phyloP scores from a whole-genome alignment of 2,329 filamentous ascomycete genomes.

The Clarireedia monteithiana region DNA sequence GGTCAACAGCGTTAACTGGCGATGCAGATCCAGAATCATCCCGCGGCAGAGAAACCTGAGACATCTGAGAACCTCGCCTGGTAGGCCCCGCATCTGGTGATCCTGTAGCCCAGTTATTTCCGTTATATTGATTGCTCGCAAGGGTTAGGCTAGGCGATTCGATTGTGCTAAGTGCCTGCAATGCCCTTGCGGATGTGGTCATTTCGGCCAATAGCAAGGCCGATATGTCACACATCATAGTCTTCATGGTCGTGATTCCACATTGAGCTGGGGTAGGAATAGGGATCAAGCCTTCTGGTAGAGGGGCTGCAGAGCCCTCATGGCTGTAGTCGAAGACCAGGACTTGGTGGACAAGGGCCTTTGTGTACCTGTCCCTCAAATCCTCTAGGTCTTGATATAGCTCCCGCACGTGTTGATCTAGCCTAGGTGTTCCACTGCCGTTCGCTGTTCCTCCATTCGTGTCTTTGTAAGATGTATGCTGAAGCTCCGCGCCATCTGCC shows the following conservation, averaged over 20 bases:
- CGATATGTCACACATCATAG: conserved; percentile 71
- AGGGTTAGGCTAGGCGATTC: conserved; percentile 62
- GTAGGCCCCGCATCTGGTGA: conserved; percentile 33
- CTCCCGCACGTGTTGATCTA: conserved; percentile 49
- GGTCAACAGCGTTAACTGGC: conserved; percentile 46
- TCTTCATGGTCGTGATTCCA: conserved; percentile 73
- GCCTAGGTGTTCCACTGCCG: conserved; percentile 37
- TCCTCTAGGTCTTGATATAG: conserved; percentile 62
- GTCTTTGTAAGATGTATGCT: conserved; percentile 45
- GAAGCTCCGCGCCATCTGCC: conserved; percentile 69
- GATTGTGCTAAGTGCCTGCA: conserved; percentile 66
- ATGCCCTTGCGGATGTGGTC: conserved; percentile 63
- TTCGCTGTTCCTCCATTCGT: conserved; percentile 47
- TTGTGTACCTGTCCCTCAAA: conserved; percentile 64
- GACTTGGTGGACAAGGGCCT: conserved; percentile 69
- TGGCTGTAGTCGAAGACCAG: conserved; percentile 69
- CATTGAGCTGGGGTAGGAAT: conserved; percentile 63
- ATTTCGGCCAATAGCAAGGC: conserved; percentile 68
- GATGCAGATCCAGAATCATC: conserved; percentile 45
- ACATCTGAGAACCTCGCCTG: conserved; percentile 50
- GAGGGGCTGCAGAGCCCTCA: conserved; percentile 39
- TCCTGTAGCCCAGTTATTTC: conserved; percentile 35
- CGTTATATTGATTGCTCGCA: conserved; percentile 34
- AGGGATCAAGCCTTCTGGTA: conserved; percentile 60
- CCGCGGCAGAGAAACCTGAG: conserved; percentile 38